These are phyloP conservation scores for Pleurotus sapidus DNA, from an alignment of 768 basidiomycete species.

Conservation along the genomic window DNA sequence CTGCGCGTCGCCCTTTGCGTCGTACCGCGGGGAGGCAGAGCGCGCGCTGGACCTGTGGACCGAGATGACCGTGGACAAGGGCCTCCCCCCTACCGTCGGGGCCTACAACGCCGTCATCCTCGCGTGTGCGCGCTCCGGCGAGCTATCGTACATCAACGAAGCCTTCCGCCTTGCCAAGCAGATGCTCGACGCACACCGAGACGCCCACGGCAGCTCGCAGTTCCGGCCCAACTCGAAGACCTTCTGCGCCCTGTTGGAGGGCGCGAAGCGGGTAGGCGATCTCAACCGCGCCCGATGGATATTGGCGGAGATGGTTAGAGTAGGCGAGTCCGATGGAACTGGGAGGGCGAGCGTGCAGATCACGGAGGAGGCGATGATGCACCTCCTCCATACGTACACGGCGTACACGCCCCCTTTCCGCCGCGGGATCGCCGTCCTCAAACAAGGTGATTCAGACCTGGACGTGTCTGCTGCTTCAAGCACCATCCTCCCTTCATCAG, in stretches of 20 bases:
- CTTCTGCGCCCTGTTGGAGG: constrained; percentile 85
- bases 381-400: constrained; percentile 86
- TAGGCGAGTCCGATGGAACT: constrained; percentile 6
- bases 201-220: constrained; percentile 53
- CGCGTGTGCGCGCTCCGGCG: constrained; percentile 70
- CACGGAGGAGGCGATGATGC: constrained; percentile 73
- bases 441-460: constrained; percentile 20
- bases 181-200: constrained; percentile 80
- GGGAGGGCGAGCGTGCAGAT: constrained; percentile 28
- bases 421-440: constrained; percentile 44
- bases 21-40: constrained; percentile 73
- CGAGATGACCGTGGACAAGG: constrained; percentile 82
- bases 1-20: constrained; percentile 57
- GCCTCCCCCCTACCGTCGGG: constrained; percentile 57
- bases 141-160: constrained; percentile 67
- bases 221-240: constrained; percentile 64
- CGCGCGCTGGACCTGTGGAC: constrained; percentile 90
- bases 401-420: constrained; percentile 72
- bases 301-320: constrained; percentile 74
- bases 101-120: constrained; percentile 84
- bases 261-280: constrained; percentile 85
- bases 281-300: constrained; percentile 85
- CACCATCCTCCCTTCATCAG: neutral
- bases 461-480: constrained; percentile 1
- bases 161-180: constrained; percentile 81